Evolutionary conservation across 768 basidiomycete species (phyloP), one percentile per base, ranked within the genome.

Genomic region (Leccinum sublutescens): DNA sequence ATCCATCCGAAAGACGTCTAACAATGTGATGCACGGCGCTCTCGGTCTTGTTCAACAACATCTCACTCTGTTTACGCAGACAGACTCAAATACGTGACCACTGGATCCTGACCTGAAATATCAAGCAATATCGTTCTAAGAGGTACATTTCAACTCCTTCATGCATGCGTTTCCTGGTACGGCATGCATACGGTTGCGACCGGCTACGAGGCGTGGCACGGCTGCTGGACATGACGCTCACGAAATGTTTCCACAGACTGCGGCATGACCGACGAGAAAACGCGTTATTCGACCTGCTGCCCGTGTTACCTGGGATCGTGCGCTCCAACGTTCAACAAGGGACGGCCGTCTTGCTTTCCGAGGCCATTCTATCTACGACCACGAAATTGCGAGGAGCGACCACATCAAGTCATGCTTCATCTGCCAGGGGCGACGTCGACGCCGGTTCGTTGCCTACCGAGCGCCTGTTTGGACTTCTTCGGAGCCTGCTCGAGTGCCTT

Each of bases 331-430:
- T 88, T 19, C 82, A 87, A 38, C 87, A 90, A 58, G 29, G 29
- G 29, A 9, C 29, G 29, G 29, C 29, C 29, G 29, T 29, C 29
- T 29, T 95, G 4, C 79, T 98, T 8, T 89, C 93, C 1, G 94
- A 96, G 66, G 83, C 86, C 0, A 81, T 91, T 5, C 71, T 98
- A 23, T 89, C 93, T 0, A 81, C 87, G 6, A 88, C 94, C 61
- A 94, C 94, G 14, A 94, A 93, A 66, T 74, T 98, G n/a, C 84
- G 94, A 93, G 72, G 91, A 92, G 61, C 76, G 89, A 54, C 85
- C 83, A 25, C 82, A 88, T 57, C 88, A 93, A 61, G 66, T 85
- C 29, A 77, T 88, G 53, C 71, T 90, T 1, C 87, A 88, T 84
- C 88, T 0, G 79, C 85, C 4, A 82, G 82, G 10, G 84, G 85